These are phyloP conservation scores for Talaromyces funiculosus DNA, from an alignment of 2,329 filamentous ascomycete species.

Conservation along the genomic window DNA sequence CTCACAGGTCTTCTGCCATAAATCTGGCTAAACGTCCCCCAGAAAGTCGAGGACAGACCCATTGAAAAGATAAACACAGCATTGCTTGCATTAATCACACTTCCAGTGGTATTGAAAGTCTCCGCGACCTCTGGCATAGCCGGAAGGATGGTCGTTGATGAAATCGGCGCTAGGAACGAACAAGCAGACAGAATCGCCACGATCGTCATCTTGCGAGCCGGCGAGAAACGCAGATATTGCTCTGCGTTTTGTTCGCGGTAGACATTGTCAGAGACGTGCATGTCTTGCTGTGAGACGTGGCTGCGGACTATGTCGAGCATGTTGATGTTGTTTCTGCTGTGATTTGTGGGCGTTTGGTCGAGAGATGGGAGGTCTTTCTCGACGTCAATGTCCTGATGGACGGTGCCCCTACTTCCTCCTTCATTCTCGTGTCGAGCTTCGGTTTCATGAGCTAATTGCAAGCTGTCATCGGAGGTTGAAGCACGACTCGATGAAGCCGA, in stretches of 20 bases:
- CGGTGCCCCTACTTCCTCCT: neutral
- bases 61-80: conserved; percentile 70
- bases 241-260: conserved; percentile 44
- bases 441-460: neutral
- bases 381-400: neutral
- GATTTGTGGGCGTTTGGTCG: conserved; percentile 7
- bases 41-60: conserved; percentile 64
- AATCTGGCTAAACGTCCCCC: conserved; percentile 65
- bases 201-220: conserved; percentile 59
- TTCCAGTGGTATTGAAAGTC: conserved; percentile 60
- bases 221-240: conserved; percentile 60
- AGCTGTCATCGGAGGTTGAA: neutral
- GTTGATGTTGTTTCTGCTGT: conserved; percentile 14
- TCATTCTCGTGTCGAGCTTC: neutral
- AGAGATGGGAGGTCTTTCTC: conserved; percentile 6
- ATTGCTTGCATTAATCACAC: conserved; percentile 68
- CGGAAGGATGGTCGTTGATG: conserved; percentile 66
- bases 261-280: conserved; percentile 23
- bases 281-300: conserved; percentile 29
- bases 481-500: neutral
- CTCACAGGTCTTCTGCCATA: conserved; percentile 55
- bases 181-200: conserved; percentile 67
- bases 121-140: conserved; percentile 68
- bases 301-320: conserved; percentile 28
- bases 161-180: conserved; percentile 69